phyloP scores from a whole-genome alignment of 352 stramenopile genomes.

The Phytopythium montanum region DNA sequence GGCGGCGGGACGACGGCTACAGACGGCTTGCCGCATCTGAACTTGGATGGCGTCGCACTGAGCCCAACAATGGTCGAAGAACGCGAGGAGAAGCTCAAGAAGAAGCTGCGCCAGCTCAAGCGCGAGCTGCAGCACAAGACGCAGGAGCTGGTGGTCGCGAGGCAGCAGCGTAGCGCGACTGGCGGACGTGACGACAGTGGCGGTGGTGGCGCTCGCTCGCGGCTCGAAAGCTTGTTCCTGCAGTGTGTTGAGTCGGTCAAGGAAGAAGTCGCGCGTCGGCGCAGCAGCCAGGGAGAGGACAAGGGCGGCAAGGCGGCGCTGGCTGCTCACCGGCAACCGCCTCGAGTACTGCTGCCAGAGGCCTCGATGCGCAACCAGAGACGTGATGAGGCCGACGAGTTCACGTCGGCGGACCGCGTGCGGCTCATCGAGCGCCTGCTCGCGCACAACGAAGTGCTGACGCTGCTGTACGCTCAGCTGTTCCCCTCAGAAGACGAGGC shows the following conservation, averaged over 20 bases:
- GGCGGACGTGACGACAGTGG: conserved; percentile 18
- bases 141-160: conserved; percentile 35
- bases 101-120: conserved; percentile 63
- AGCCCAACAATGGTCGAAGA: conserved; percentile 33
- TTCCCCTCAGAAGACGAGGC: conserved; percentile 39
- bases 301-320: background rate
- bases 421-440: conserved; percentile 74
- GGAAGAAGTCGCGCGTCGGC: conserved; percentile 52
- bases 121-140: conserved; percentile 65
- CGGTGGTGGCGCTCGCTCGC: conserved; percentile 24
- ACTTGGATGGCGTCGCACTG: conserved; percentile 21
- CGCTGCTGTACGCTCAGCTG: conserved; percentile 68
- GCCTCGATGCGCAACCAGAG: conserved; percentile 19
- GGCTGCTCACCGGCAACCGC: background rate
- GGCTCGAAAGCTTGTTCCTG: conserved; percentile 75
- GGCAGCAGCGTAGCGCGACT: conserved; percentile 36
- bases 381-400: conserved; percentile 60
- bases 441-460: conserved; percentile 76
- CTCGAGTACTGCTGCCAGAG: background rate
- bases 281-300: conserved; percentile 12
- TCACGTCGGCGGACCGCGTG: conserved; percentile 58
- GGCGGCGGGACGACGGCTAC: conserved; percentile 9
- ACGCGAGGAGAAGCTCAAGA: conserved; percentile 64
- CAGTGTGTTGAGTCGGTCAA: conserved; percentile 84
- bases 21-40: conserved; percentile 31